These are phyloP conservation scores for Colletotrichum graminicola DNA, from an alignment of 2,329 filamentous ascomycete genomes.

Conservation along the genomic window DNA sequence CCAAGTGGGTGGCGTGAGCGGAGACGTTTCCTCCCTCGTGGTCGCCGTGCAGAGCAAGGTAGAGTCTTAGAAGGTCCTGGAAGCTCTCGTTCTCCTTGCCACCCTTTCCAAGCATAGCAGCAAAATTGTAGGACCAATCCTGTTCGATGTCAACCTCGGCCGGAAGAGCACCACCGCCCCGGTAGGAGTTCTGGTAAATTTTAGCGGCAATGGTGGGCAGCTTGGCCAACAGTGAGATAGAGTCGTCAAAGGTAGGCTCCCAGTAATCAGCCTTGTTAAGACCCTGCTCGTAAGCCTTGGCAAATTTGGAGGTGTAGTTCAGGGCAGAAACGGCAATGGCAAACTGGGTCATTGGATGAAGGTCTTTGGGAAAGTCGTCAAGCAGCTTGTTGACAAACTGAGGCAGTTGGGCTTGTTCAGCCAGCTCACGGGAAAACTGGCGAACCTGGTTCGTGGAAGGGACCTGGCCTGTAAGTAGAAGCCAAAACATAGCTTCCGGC, in stretches of 20 bases:
- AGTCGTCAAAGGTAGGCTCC: conserved; percentile 98
- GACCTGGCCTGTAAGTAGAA: conserved; percentile 92
- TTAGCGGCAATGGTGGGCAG: conserved; percentile 96
- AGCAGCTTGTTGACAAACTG: conserved; percentile 88
- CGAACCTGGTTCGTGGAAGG: conserved; percentile 87
- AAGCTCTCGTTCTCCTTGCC: conserved; percentile 92
- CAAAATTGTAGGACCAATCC: conserved; percentile 99
- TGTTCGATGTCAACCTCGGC: conserved; percentile 83
- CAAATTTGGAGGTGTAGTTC: conserved; percentile 94
- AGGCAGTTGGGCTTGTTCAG: conserved; percentile 86
- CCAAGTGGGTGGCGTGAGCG: conserved; percentile 93
- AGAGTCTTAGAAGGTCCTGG: conserved; percentile 93
- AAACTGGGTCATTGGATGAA: conserved; percentile 99
- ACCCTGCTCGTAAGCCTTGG: conserved; percentile 90
- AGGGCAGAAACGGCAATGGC: conserved; percentile 95
- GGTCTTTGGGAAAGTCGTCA: conserved; percentile 86
- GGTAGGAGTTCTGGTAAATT: conserved; percentile 94
- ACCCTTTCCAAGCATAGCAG: conserved; percentile 92
- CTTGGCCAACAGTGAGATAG: conserved; percentile 93
- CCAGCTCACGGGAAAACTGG: conserved; percentile 85
- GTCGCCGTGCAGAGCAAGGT: conserved; percentile 96
- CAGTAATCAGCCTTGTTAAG: conserved; percentile 97
- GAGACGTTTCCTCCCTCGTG: conserved; percentile 99
- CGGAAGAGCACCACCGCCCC: conserved; percentile 78
- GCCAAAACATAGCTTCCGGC: conserved; percentile 99